Base-by-base conservation (phyloP, 176 grass and related monocot species). In the Bromus sterilis region DNA sequence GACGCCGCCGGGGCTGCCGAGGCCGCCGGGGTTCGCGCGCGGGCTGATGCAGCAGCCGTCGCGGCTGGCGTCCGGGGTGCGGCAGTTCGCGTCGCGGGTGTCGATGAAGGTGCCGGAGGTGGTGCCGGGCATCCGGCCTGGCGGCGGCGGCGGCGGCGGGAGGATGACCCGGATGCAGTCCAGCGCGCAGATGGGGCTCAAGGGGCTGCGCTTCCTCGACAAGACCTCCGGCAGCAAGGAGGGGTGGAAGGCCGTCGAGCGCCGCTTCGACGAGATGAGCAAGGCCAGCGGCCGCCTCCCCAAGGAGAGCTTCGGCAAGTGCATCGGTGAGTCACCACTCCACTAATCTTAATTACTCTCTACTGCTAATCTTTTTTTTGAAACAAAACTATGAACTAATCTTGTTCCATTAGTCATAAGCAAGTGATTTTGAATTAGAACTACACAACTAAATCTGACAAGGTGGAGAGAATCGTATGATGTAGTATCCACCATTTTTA, bases 301-400 rank as follows among this genome's bases (percentile, higher is more conserved):
- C 57, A 98, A 89, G 82, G 95, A 98, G 88, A 88, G 86, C 81
- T 98, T 98, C 80, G 92, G 90, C 69, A 91, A 91, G 77, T 98
- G 95, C 86, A 98, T 98, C 82, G 95, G 95, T 95, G 64, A 95
- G 83, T 60, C 49, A 42, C 32, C 6, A 43, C n/a, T n/a, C n/a
- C n/a, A n/a, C n/a, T n/a, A n/a, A n/a, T n/a, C n/a, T n/a, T n/a
- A n/a, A n/a, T n/a, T n/a, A n/a, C n/a, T n/a, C n/a, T 37, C 35
- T 0, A 30, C 18, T 12, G 4, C 4, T 64, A 10, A 51, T 51
- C 49, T n/a, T 53, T 21, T 53, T 2, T 53, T 21, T n/a, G 0
- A 53, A 53, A 8, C 49, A 21, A 51, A 51, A 7, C 48, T 0
- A 18, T 51, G 0, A 51, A 7, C 4, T 29, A 20, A 74, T n/a